Conservation (phyloP, 768 basidiomycete genomes). For the Xanthoconium purpureum region DNA sequence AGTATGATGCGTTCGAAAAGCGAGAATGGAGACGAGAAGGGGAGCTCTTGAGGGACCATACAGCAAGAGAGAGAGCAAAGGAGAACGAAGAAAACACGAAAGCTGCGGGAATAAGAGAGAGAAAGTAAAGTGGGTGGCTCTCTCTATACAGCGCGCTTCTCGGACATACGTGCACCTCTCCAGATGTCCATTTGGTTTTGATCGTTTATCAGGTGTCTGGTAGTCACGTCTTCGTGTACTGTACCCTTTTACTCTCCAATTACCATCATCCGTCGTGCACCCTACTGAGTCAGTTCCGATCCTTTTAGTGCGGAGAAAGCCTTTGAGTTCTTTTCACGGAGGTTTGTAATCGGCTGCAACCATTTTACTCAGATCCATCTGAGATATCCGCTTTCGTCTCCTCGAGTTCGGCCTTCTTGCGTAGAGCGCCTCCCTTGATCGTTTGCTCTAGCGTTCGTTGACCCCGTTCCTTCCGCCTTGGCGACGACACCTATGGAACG, state of each 20-base stretch:
- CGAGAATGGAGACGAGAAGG: slow-evolving; percentile 76
- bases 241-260: neutral
- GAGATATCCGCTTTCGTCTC: slow-evolving; percentile 4
- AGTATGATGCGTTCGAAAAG: slow-evolving; percentile 80
- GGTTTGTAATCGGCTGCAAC: neutral
- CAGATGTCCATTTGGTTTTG: neutral
- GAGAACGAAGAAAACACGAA: slow-evolving; percentile 1
- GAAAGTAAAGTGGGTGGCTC: slow-evolving; percentile 21
- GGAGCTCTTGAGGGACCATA: slow-evolving; percentile 36
- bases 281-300: neutral
- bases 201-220: neutral
- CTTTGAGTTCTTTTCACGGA: neutral
- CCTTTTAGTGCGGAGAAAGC: neutral
- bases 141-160: neutral
- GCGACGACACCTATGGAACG: neutral
- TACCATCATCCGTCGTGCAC: neutral
- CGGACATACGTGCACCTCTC: neutral
- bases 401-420: slow-evolving; percentile 1
- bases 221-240: neutral
- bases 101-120: slow-evolving; percentile 25
- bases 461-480: slow-evolving; percentile 3
- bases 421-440: neutral
- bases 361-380: slow-evolving; percentile 6
- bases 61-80: slow-evolving; percentile 14
- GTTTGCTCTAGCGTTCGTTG: slow-evolving; percentile 4